Evolutionary conservation across 2,329 filamentous ascomycete genomes (phyloP).

Genomic region (Fusarium sp.): DNA sequence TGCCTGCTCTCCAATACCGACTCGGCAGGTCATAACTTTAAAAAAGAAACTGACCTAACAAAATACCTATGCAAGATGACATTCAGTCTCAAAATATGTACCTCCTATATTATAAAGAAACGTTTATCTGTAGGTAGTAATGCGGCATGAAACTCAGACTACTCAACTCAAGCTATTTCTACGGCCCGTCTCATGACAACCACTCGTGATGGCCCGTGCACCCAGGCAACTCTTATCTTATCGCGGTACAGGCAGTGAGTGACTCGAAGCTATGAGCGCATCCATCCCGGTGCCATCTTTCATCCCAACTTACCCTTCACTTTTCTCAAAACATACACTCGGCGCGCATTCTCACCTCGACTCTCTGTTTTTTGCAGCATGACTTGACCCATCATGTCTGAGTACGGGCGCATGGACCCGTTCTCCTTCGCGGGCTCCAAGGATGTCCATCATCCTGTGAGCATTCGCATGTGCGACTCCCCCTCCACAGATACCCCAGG

Average conservation of each 20-base stretch:
- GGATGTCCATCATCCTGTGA: constrained; percentile 79
- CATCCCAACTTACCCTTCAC: constrained; percentile 4
- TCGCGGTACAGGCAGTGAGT: background rate
- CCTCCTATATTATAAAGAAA: background rate
- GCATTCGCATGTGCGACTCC: constrained; percentile 67
- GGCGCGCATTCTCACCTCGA: background rate
- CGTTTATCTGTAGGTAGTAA: background rate
- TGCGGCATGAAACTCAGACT: background rate
- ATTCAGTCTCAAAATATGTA: background rate
- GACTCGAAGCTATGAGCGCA: background rate
- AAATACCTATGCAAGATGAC: background rate
- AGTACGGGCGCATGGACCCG: constrained; percentile 78
- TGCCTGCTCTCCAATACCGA: too few relatives aligned
- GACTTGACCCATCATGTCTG: constrained; percentile 49
- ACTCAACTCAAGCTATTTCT: background rate
- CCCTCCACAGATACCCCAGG: background rate
- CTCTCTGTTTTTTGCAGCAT: constrained; percentile 22
- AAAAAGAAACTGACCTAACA: too few relatives aligned
- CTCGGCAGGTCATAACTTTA: too few relatives aligned
- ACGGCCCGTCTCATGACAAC: background rate
- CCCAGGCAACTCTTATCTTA: constrained; percentile 23
- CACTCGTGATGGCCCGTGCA: constrained; percentile 7
- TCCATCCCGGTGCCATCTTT: background rate
- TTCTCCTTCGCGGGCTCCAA: constrained; percentile 96
- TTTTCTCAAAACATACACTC: background rate